Percentiles rank a stretch among this genome's conserved stretches.
Evolutionary conservation across 2,329 filamentous ascomycete genomes (phyloP).

Genomic region (Trichoderma sp.): DNA sequence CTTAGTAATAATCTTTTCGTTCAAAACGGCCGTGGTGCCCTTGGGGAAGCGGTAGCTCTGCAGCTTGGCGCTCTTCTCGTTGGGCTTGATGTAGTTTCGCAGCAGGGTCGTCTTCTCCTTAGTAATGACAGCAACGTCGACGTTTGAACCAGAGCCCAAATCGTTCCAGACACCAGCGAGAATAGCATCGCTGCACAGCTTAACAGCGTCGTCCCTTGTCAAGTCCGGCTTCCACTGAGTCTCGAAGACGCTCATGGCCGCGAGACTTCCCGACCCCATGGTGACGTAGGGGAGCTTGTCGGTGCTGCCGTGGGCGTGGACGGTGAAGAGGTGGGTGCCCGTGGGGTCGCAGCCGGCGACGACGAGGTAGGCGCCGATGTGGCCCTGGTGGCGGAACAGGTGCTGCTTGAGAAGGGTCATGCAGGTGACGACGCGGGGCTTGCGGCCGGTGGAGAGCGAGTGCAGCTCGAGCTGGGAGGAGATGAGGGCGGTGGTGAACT

Average conservation of each 20-base stretch:
- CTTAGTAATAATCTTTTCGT: slow-evolving; percentile 94
- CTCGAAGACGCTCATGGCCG: slow-evolving; percentile 98
- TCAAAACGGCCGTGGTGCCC: slow-evolving; percentile 93
- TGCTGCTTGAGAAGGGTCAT: slow-evolving; percentile 99
- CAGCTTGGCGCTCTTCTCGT: slow-evolving; percentile 87
- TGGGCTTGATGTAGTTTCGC: slow-evolving; percentile 91
- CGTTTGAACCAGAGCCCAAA: slow-evolving; percentile 93
- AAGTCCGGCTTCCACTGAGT: slow-evolving; percentile 85
- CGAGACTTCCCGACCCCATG: slow-evolving; percentile 94
- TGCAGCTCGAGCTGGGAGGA: slow-evolving; percentile 98
- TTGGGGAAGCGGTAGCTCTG: slow-evolving; percentile 87
- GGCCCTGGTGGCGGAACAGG: slow-evolving; percentile 95
- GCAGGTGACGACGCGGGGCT: slow-evolving; percentile 95
- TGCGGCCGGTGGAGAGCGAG: slow-evolving; percentile 91
- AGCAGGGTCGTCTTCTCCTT: slow-evolving; percentile 91
- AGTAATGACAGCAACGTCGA: slow-evolving; percentile 95
- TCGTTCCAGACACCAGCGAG: slow-evolving; percentile 99
- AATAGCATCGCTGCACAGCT: slow-evolving; percentile 83
- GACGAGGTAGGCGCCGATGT: slow-evolving; percentile 97
- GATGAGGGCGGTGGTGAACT: slow-evolving; percentile 98
- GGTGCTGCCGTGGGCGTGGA: slow-evolving; percentile 96
- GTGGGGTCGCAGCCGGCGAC: slow-evolving; percentile 97
- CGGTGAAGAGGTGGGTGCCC: slow-evolving; percentile 92
- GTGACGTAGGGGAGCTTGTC: slow-evolving; percentile 99
- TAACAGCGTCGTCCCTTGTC: slow-evolving; percentile 77